phyloP scores from a whole-genome alignment of 345 rosid genomes.

The Linum tenue region DNA sequence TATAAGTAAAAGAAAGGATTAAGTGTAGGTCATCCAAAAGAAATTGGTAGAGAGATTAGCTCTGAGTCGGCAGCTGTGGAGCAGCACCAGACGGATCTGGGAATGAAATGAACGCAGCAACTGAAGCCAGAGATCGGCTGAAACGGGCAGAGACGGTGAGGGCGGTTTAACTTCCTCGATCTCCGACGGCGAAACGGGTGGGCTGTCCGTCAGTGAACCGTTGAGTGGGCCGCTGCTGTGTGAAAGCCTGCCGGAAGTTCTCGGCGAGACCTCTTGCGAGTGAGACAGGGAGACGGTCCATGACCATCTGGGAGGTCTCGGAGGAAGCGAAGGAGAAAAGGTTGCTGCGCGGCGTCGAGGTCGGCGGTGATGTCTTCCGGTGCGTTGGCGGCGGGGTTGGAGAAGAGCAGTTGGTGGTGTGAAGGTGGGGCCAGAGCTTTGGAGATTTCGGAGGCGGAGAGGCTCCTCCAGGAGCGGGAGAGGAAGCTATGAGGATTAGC shows the following conservation, averaged over 20 bases:
- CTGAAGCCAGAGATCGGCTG: no score
- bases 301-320: slow-evolving; percentile 94
- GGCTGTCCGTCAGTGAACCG: slow-evolving; percentile 86
- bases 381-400: slow-evolving; percentile 18
- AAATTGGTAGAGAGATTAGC: no score
- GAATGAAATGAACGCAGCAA: no score
- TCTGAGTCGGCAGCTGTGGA: no score
- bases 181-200: slow-evolving; percentile 88
- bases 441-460: slow-evolving; percentile 76
- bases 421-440: slow-evolving; percentile 52
- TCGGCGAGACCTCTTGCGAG: slow-evolving; percentile 85
- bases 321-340: slow-evolving; percentile 76
- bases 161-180: slow-evolving; percentile 44
- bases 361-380: slow-evolving; percentile 64
- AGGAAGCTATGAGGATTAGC: slow-evolving; percentile 24
- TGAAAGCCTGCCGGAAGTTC: slow-evolving; percentile 76
- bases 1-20: no score
- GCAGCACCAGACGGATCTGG: no score
- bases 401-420: slow-evolving; percentile 27
- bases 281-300: slow-evolving; percentile 98
- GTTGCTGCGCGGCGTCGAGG: slow-evolving; percentile 75
- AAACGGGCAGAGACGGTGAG: no score
- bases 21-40: no score
- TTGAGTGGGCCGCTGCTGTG: slow-evolving; percentile 83
- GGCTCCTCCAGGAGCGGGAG: slow-evolving; percentile 96